phyloP scores from a whole-genome alignment of 306 rosid genomes.

The Medicago ruthenica region DNA sequence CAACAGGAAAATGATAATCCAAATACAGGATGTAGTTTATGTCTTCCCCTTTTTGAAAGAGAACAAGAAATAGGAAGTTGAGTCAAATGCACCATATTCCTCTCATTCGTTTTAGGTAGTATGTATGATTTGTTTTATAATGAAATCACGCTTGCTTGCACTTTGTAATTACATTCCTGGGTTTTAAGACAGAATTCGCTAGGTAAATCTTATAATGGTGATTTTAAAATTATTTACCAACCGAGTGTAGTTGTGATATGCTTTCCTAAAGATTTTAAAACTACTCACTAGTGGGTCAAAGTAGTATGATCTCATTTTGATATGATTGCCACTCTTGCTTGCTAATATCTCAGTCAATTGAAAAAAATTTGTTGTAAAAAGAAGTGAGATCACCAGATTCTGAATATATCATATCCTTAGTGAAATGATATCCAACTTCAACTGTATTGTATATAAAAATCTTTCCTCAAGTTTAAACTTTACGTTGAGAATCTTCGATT shows the following conservation, averaged over 20 bases:
- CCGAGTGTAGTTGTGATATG: background rate
- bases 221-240: background rate
- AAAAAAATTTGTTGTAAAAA: background rate
- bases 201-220: background rate
- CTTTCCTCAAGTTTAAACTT: background rate
- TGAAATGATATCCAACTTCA: background rate
- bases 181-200: background rate
- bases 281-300: background rate
- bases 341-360: background rate
- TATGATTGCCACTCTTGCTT: background rate
- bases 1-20: constrained; percentile 47
- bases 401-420: background rate
- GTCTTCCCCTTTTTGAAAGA: constrained; percentile 17
- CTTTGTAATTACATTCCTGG: constrained; percentile 18
- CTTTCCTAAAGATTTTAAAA: background rate
- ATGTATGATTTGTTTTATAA: constrained; percentile 31
- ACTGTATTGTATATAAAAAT: background rate
- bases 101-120: constrained; percentile 51
- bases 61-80: constrained; percentile 35
- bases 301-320: background rate
- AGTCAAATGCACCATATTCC: constrained; percentile 41
- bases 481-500: background rate
- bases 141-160: constrained; percentile 7
- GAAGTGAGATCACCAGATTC: background rate
- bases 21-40: constrained; percentile 20